Conservation (phyloP, 2,329 filamentous ascomycete species). For the Raffaelea arxii region DNA sequence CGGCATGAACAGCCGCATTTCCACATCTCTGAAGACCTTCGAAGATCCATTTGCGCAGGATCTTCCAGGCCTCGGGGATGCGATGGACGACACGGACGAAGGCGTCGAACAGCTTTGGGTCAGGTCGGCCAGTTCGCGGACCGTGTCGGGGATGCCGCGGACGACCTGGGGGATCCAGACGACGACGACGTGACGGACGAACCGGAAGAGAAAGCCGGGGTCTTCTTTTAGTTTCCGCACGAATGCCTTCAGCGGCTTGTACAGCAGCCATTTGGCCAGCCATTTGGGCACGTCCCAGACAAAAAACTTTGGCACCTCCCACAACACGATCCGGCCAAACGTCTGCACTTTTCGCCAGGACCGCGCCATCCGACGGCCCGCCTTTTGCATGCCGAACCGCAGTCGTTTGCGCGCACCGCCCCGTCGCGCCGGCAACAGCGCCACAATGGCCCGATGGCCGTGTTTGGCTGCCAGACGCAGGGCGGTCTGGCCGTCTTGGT, state of each 20-base stretch:
- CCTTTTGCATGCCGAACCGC: conserved; percentile 13
- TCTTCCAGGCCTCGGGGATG: no score
- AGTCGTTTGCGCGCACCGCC: conserved; percentile 28
- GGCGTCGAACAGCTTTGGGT: no score
- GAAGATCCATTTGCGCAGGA: conserved; percentile 12
- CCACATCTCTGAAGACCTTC: conserved; percentile 8
- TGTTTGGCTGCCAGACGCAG: conserved; percentile 32
- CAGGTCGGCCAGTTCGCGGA: no score
- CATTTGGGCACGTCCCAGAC: conserved; percentile 4
- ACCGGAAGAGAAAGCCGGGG: conserved; percentile 7
- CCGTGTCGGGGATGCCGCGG: no score
- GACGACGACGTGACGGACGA: no score
- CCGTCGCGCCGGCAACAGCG: conserved; percentile 28
- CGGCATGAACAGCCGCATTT: conserved; percentile 13
- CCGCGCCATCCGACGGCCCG: conserved; percentile 7
- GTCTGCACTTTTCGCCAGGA: conserved; percentile 15
- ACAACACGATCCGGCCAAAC: conserved; percentile 15
- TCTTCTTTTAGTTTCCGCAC: not conserved
- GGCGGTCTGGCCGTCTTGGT: conserved; percentile 34
- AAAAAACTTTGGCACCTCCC: conserved; percentile 1
- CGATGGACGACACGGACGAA: no score
- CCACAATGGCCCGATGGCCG: conserved; percentile 32
- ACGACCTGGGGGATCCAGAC: no score
- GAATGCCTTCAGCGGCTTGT: not conserved
- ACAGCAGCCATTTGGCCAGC: not conserved